Conservation (phyloP, 75 land plant species). For the Pinus albicaulis region DNA sequence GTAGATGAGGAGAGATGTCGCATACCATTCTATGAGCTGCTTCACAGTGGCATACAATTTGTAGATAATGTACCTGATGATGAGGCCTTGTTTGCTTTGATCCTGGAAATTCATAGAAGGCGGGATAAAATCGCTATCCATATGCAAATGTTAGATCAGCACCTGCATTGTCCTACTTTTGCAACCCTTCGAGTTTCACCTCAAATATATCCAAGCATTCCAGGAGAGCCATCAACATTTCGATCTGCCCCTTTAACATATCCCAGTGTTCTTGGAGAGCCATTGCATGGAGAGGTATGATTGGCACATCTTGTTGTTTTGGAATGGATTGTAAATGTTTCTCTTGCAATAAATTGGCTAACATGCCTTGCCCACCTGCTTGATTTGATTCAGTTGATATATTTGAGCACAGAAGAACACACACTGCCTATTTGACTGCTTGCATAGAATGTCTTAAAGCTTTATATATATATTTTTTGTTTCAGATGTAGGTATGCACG, state of each 20-base stretch:
- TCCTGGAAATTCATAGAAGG: constrained; percentile 91
- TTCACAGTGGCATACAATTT: constrained; percentile 85
- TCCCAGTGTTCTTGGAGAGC: constrained; percentile 94
- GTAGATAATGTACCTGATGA: constrained; percentile 92
- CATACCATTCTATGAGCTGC: constrained; percentile 91
- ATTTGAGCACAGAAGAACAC: background rate
- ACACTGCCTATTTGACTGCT: background rate
- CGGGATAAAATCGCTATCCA: constrained; percentile 94
- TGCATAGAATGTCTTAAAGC: background rate
- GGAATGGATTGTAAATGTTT: background rate
- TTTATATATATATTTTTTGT: background rate
- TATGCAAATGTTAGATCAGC: constrained; percentile 97
- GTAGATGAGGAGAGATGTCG: constrained; percentile 81
- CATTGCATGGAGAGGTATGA: constrained; percentile 95
- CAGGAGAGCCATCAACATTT: constrained; percentile 67
- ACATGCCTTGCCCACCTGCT: background rate
- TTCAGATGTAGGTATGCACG: background rate
- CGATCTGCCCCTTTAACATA: constrained; percentile 86
- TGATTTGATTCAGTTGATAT: background rate
- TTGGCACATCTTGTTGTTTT: background rate
- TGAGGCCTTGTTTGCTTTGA: constrained; percentile 83
- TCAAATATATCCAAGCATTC: constrained; percentile 52
- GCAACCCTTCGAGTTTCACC: constrained; percentile 69
- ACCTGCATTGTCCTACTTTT: constrained; percentile 96
- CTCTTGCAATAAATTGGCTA: background rate